phyloP scores from a whole-genome alignment of 257 asterid genomes.

The Perilla frutescens region DNA sequence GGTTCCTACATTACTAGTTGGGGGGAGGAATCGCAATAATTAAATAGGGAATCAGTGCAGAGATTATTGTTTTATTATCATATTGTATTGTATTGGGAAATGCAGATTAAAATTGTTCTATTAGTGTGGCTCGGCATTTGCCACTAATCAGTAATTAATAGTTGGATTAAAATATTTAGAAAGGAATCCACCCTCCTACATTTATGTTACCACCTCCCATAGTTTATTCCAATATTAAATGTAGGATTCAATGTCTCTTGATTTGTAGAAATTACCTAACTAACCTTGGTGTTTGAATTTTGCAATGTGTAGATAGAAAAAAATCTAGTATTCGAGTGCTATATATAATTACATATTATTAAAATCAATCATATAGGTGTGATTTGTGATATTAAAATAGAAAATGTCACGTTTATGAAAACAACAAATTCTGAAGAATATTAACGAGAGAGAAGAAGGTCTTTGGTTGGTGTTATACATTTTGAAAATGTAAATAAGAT shows the following conservation, averaged over 20 bases:
- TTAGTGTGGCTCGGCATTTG: constrained; percentile 39
- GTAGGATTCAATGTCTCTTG: constrained; percentile 38
- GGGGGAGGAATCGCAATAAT: constrained; percentile 34
- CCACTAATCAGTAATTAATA: constrained; percentile 35
- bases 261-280: constrained; percentile 29
- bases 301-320: not conserved
- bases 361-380: too few relatives aligned
- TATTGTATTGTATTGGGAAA: constrained; percentile 44
- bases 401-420: too few relatives aligned
- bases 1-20: not conserved
- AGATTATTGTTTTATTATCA: constrained; percentile 24
- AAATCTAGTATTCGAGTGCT: too few relatives aligned
- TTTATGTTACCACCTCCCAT: constrained; percentile 38
- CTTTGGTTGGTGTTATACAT: too few relatives aligned
- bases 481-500: not conserved
- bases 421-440: too few relatives aligned
- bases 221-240: constrained; percentile 35
- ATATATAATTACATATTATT: too few relatives aligned
- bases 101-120: constrained; percentile 35
- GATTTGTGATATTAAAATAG: too few relatives aligned
- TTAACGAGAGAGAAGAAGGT: too few relatives aligned
- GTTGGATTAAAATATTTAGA: constrained; percentile 24
- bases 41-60: constrained; percentile 50
- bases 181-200: constrained; percentile 41
- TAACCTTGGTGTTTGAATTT: constrained; percentile 21